These are phyloP conservation scores for Candida anglica DNA, from an alignment of 805 yeast genomes.

Conservation along the genomic window DNA sequence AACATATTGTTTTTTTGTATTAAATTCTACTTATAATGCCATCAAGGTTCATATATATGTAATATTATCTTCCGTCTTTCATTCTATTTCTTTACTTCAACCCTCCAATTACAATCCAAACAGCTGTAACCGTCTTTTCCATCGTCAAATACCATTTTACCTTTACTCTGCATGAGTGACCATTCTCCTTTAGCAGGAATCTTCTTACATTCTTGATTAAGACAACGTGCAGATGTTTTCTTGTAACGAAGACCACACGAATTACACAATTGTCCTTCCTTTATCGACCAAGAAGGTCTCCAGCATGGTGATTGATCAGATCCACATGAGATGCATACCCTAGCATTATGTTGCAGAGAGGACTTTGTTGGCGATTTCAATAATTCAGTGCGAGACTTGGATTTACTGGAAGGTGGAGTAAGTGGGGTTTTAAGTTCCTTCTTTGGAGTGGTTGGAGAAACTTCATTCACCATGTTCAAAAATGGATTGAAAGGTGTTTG, in stretches of 20 bases:
- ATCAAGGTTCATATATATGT: no score
- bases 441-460: conserved; percentile 6
- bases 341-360: conserved; percentile 22
- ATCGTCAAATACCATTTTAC: conserved; percentile 40
- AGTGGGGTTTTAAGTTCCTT: conserved; percentile 27
- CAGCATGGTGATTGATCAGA: conserved; percentile 93
- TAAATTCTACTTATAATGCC: no score
- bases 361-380: conserved; percentile 29
- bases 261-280: conserved; percentile 93
- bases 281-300: conserved; percentile 94
- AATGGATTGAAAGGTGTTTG: conserved; percentile 8
- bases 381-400: conserved; percentile 25
- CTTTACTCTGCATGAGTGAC: conserved; percentile 78
- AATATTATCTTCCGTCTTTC: neutral
- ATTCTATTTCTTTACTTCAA: conserved; percentile 34
- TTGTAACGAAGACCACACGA: conserved; percentile 94
- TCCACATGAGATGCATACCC: conserved; percentile 87
- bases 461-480: conserved; percentile 6
- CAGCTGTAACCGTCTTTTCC: conserved; percentile 37
- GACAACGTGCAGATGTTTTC: conserved; percentile 89
- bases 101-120: conserved; percentile 40
- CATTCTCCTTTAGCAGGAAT: conserved; percentile 97
- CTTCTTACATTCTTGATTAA: conserved; percentile 68
- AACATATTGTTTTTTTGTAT: no score
- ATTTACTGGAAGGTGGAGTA: conserved; percentile 36